These are phyloP conservation scores for Closterium sp. DNA, from an alignment of 139 green algal species.

Conservation along the genomic window DNA sequence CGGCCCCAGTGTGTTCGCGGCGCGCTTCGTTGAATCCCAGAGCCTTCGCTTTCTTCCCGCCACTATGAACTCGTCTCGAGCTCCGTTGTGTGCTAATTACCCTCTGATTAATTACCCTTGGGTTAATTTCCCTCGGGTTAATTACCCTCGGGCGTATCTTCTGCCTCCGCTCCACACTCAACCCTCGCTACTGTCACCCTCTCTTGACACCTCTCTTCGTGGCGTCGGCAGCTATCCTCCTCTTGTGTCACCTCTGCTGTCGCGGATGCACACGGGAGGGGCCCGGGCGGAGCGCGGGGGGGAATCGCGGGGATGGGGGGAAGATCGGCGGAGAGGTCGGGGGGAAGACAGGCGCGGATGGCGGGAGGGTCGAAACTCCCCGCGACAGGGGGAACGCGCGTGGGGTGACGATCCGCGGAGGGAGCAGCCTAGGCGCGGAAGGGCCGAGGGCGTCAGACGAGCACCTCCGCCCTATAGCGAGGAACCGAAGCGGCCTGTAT, in stretches of 20 bases:
- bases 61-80: no score
- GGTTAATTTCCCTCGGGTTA: no score
- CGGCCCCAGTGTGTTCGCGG: no score
- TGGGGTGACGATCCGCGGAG: not conserved
- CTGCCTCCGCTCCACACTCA: no score
- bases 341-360: not conserved
- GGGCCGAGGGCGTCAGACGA: not conserved
- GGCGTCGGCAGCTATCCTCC: not conserved
- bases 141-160: no score
- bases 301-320: not conserved
- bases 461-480: not conserved
- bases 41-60: no score
- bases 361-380: not conserved
- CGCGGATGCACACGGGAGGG: not conserved
- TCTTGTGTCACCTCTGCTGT: not conserved
- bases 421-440: not conserved
- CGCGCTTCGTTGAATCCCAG: no score
- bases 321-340: not conserved
- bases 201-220: not conserved
- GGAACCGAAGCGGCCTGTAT: not conserved
- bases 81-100: not conserved
- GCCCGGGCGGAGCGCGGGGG: not conserved
- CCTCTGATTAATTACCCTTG: not conserved
- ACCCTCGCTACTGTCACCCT: not conserved
- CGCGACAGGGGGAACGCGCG: not conserved